Evolutionary conservation across 2,329 filamentous ascomycete genomes (phyloP).

Genomic region (Sarocladiaceae sp.): DNA sequence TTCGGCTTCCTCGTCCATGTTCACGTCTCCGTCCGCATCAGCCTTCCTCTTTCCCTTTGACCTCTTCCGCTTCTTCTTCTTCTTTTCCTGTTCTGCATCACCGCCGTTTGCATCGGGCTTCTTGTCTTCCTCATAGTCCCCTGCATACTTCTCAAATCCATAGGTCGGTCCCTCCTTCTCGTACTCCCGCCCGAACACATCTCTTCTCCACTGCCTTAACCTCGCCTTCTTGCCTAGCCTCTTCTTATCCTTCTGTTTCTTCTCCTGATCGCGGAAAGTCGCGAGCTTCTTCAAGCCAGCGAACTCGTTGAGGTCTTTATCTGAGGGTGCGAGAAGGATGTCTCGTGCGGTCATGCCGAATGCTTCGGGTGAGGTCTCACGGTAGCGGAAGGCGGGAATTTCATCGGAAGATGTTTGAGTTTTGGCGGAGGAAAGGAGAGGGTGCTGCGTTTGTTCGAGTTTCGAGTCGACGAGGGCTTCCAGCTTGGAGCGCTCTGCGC

Average conservation of each 20-base stretch:
- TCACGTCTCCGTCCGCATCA: background rate
- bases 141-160: conserved; percentile 40
- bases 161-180: conserved; percentile 54
- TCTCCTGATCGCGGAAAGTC: conserved; percentile 79
- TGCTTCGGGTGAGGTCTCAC: conserved; percentile 83
- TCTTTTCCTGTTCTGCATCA: conserved; percentile 24
- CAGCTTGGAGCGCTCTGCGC: conserved; percentile 76
- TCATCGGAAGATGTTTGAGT: conserved; percentile 34
- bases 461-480: conserved; percentile 82
- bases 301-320: conserved; percentile 82
- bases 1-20: background rate
- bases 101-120: conserved; percentile 23
- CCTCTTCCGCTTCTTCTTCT: conserved; percentile 50
- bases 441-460: conserved; percentile 67
- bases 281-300: conserved; percentile 94
- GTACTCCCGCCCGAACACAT: conserved; percentile 57
- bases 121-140: conserved; percentile 22
- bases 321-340: conserved; percentile 83
- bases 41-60: conserved; percentile 38
- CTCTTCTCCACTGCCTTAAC: conserved; percentile 76
- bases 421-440: conserved; percentile 40
- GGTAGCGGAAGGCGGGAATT: conserved; percentile 70
- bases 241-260: conserved; percentile 88
- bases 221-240: conserved; percentile 88
- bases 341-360: conserved; percentile 89